phyloP scores from a whole-genome alignment of 306 rosid genomes.

The Cicer judaicum region DNA sequence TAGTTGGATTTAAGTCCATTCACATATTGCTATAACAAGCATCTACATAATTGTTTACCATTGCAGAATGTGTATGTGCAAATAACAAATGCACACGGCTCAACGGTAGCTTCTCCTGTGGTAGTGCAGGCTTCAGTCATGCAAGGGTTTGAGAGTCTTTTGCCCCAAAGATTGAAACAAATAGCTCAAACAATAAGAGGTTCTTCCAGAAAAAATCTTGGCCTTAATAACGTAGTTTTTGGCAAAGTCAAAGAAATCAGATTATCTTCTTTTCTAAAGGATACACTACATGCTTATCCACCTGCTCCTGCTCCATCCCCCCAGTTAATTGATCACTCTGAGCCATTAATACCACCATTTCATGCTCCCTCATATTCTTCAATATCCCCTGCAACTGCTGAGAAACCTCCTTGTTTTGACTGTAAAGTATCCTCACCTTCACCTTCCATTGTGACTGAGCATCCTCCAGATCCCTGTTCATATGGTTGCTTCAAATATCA shows the following conservation, averaged over 20 bases:
- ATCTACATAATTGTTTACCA: background rate
- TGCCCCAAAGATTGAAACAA: slow-evolving; percentile 73
- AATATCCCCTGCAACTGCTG: slow-evolving; percentile 47
- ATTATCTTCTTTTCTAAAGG: slow-evolving; percentile 67
- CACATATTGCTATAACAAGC: slow-evolving; percentile 12
- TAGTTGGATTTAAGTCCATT: slow-evolving; percentile 18
- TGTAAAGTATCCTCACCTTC: slow-evolving; percentile 55
- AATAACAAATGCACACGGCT: slow-evolving; percentile 72
- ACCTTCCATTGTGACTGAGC: slow-evolving; percentile 51
- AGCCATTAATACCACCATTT: slow-evolving; percentile 53
- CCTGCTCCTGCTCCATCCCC: slow-evolving; percentile 86
- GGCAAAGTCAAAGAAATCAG: slow-evolving; percentile 79
- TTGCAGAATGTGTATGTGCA: slow-evolving; percentile 77
- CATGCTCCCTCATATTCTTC: slow-evolving; percentile 52
- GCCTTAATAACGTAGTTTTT: slow-evolving; percentile 73
- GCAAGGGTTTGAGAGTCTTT: slow-evolving; percentile 58
- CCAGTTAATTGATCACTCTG: slow-evolving; percentile 40
- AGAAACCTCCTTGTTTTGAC: slow-evolving; percentile 53
- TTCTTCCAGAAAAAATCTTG: slow-evolving; percentile 69
- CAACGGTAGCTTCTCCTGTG: slow-evolving; percentile 62
- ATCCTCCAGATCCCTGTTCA: slow-evolving; percentile 64
- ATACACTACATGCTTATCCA: slow-evolving; percentile 51
- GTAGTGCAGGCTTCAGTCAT: slow-evolving; percentile 74
- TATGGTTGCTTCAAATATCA: slow-evolving; percentile 40
- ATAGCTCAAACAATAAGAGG: slow-evolving; percentile 66